Percentiles rank a stretch among this genome's conserved stretches.
Evolutionary conservation across 257 asterid species (phyloP).

Genomic region (Nicotiana tomentosiformis): DNA sequence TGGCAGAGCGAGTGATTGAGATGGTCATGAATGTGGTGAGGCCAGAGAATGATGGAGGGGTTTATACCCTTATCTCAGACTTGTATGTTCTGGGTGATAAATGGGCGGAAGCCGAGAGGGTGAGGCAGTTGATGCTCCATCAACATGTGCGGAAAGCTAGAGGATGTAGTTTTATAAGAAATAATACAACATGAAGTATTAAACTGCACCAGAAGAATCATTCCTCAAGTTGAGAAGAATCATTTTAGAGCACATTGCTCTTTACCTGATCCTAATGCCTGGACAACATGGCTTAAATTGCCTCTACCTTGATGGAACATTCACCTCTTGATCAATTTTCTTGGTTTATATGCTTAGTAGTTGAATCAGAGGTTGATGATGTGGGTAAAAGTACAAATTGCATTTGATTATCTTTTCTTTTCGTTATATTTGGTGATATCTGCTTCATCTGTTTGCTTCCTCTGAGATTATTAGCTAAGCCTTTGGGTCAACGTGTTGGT

Average conservation of each 20-base stretch:
- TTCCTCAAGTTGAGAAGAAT: neutral
- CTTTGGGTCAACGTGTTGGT: neutral
- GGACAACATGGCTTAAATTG: neutral
- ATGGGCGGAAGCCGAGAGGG: constrained; percentile 46
- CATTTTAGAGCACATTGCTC: neutral
- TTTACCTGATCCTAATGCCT: neutral
- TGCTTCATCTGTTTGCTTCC: neutral
- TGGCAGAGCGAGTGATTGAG: constrained; percentile 52
- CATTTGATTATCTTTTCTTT: neutral
- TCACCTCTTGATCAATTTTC: neutral
- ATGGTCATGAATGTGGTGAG: constrained; percentile 40
- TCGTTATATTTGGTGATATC: neutral
- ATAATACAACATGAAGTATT: constrained; percentile 6
- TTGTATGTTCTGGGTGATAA: constrained; percentile 41
- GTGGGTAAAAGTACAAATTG: neutral
- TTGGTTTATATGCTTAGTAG: neutral
- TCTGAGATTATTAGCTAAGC: neutral
- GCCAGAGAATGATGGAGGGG: constrained; percentile 59
- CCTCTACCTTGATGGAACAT: neutral
- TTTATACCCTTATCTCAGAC: constrained; percentile 51
- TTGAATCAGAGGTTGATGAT: neutral
- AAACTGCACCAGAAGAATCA: neutral
- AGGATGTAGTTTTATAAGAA: constrained; percentile 44
- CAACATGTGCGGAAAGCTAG: constrained; percentile 49
- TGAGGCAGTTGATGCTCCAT: constrained; percentile 41